Conservation (phyloP, 164 flowering plant genomes). For the Akebia trifoliata region DNA sequence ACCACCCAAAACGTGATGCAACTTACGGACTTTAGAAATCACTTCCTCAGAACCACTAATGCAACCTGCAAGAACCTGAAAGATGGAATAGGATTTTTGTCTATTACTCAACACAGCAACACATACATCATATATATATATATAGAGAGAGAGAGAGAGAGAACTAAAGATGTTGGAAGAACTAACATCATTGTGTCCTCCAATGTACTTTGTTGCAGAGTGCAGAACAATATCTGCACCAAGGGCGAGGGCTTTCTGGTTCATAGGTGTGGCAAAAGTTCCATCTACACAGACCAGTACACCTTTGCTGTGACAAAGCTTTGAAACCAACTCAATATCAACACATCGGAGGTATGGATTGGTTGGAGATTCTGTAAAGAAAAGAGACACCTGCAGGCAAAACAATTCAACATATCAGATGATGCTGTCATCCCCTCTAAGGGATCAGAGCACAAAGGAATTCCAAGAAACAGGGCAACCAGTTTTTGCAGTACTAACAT, state of each 20-base stretch:
- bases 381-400: conserved; percentile 70
- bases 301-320: conserved; percentile 84
- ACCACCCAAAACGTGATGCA: conserved; percentile 90
- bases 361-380: conserved; percentile 98
- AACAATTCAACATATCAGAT: not conserved
- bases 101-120: not conserved
- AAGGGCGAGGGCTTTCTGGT: conserved; percentile 90
- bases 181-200: conserved; percentile 92
- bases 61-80: conserved; percentile 89
- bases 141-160: no score
- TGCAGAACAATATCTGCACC: conserved; percentile 95
- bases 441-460: not conserved
- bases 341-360: conserved; percentile 95
- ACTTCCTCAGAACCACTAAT: conserved; percentile 70
- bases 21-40: conserved; percentile 51
- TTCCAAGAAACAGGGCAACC: not conserved
- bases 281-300: conserved; percentile 87
- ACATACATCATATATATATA: no score
- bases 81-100: conserved; percentile 18
- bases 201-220: conserved; percentile 84
- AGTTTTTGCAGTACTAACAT: conserved; percentile 45
- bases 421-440: no score
- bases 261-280: conserved; percentile 92
- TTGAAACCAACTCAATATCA: conserved; percentile 83
- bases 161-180: not conserved